A percentile compares a stretch with the other conserved stretches of the same genome.
Conservation (phyloP, 2,329 filamentous ascomycete species). For the Aspergillus fructus region DNA sequence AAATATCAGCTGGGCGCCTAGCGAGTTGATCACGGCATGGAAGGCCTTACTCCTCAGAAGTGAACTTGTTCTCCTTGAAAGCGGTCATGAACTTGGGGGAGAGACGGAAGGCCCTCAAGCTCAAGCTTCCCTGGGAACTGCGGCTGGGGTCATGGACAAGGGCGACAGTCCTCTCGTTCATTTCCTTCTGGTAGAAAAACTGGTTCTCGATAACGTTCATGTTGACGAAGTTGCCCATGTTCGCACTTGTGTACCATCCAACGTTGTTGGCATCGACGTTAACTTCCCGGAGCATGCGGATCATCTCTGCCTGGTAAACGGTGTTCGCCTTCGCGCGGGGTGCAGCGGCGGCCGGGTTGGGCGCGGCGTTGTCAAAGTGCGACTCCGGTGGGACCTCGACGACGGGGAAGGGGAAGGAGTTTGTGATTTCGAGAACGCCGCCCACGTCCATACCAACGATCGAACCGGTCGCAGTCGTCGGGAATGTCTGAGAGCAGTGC, state of each 20-base stretch:
- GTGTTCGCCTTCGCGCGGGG: conserved; percentile 89
- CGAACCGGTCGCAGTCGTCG: conserved; percentile 83
- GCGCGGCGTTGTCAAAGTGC: conserved; percentile 68
- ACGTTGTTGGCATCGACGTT: conserved; percentile 98
- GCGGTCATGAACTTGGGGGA: conserved; percentile 84
- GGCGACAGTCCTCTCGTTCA: conserved; percentile 81
- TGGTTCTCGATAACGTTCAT: conserved; percentile 96
- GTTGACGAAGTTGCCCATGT: conserved; percentile 98
- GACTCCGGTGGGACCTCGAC: conserved; percentile 69
- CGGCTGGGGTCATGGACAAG: conserved; percentile 94
- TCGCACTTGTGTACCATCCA: conserved; percentile 97
- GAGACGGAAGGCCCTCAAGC: conserved; percentile 85
- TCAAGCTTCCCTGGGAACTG: conserved; percentile 87
- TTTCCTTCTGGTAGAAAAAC: conserved; percentile 90
- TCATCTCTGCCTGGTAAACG: conserved; percentile 92
- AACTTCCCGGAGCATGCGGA: conserved; percentile 92
- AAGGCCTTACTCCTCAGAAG: conserved; percentile 76
- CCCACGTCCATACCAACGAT: conserved; percentile 91
- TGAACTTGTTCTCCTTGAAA: conserved; percentile 97
- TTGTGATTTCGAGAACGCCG: conserved; percentile 82
- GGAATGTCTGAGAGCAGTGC: conserved; percentile 85
- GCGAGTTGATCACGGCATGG: background rate
- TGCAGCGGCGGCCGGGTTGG: conserved; percentile 77
- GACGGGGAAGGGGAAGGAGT: conserved; percentile 90
- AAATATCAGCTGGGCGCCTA: conserved; percentile 19